Evolutionary conservation across 73 alveolate genomes (phyloP).

Genomic region (Tetrahymena borealis): DNA sequence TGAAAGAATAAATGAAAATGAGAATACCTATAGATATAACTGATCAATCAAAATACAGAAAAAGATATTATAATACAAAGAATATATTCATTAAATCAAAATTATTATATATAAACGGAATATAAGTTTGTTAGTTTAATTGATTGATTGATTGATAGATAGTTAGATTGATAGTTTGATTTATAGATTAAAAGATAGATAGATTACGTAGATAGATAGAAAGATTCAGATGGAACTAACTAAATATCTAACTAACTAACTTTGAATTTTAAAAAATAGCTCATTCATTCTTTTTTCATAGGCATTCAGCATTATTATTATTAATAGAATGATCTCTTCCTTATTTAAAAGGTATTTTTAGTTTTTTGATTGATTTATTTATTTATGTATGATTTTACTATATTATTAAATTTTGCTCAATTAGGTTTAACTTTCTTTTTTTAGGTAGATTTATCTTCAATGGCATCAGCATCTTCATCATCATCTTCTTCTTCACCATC

Average conservation of each 20-base stretch:
- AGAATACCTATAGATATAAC: background rate
- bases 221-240: no score
- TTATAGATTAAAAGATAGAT: no score
- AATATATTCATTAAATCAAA: background rate
- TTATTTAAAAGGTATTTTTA: background rate
- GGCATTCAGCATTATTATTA: background rate
- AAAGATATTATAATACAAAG: background rate
- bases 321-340: background rate
- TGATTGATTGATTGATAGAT: background rate
- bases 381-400: background rate
- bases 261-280: no score
- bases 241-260: no score
- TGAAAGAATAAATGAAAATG: background rate
- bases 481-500: background rate
- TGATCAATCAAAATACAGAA: background rate
- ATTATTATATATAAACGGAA: background rate
- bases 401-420: background rate
- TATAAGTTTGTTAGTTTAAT: background rate
- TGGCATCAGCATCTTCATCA: slow-evolving; percentile 6
- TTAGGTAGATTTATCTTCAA: background rate
- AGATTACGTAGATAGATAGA: no score
- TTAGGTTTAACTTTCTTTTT: background rate
- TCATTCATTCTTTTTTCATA: background rate
- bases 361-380: background rate
- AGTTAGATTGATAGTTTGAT: background rate